A percentile compares a stretch with the other conserved stretches of the same genome.
phyloP scores from a whole-genome alignment of 2,329 filamentous ascomycete genomes.

The Apiospora saccharicola region DNA sequence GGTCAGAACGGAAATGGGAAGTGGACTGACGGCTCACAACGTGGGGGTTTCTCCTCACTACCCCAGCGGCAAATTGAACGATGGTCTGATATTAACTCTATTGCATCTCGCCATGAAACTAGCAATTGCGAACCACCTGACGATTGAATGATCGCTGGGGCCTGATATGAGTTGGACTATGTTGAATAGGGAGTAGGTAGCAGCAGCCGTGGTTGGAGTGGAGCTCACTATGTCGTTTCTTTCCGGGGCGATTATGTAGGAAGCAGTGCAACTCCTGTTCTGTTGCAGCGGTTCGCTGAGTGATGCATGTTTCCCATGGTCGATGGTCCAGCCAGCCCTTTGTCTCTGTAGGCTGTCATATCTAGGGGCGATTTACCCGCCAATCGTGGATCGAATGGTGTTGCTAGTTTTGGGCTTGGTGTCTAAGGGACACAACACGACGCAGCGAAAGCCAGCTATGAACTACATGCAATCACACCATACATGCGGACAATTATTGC shows the following conservation, averaged over 20 bases:
- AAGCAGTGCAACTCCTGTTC: not conserved
- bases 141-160: not conserved
- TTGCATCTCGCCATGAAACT: slow-evolving; percentile 16
- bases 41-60: slow-evolving; percentile 20
- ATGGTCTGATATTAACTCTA: slow-evolving; percentile 21
- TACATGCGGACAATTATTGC: not conserved
- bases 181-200: not conserved
- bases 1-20: slow-evolving; percentile 13
- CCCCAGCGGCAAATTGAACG: slow-evolving; percentile 16
- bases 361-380: slow-evolving; percentile 8
- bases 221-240: not conserved
- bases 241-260: not conserved
- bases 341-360: not conserved
- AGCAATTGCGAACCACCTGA: slow-evolving; percentile 19
- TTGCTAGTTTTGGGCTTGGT: not conserved
- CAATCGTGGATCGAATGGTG: slow-evolving; percentile 1
- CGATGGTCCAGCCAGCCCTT: not conserved
- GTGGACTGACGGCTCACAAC: slow-evolving; percentile 18
- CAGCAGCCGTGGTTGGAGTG: not conserved
- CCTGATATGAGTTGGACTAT: not conserved
- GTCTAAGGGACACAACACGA: slow-evolving; percentile 6
- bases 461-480: slow-evolving; percentile 14
- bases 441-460: not conserved
- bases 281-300: slow-evolving; percentile 12
- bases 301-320: not conserved